phyloP scores from a whole-genome alignment of 2,329 filamentous ascomycete genomes.

The Fusarium illudens region DNA sequence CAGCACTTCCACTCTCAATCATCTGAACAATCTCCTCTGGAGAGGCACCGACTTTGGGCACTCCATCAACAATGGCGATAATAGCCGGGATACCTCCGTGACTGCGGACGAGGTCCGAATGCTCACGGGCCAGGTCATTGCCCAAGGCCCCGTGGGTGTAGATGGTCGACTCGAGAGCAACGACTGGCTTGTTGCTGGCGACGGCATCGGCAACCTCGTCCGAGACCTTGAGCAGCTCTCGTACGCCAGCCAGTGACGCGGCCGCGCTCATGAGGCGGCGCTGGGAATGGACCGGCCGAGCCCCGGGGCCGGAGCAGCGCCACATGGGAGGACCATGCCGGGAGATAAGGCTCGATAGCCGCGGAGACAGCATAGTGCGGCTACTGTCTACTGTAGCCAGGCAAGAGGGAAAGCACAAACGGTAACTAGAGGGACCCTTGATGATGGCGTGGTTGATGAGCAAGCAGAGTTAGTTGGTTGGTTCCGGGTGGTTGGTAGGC shows the following conservation, averaged over 20 bases:
- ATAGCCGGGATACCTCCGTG: slow-evolving; percentile 90
- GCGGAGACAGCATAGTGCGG: slow-evolving; percentile 20
- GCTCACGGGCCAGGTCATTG: slow-evolving; percentile 75
- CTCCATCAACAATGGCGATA: slow-evolving; percentile 84
- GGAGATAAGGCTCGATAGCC: slow-evolving; percentile 32
- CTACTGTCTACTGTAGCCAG: not conserved
- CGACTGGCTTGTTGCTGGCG: slow-evolving; percentile 78
- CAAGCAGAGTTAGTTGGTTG: not conserved
- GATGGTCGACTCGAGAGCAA: slow-evolving; percentile 94
- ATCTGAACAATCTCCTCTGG: slow-evolving; percentile 78
- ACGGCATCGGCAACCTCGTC: slow-evolving; percentile 85
- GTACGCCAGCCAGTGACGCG: slow-evolving; percentile 42
- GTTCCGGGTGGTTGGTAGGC: slow-evolving; percentile 9
- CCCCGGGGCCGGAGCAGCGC: slow-evolving; percentile 24
- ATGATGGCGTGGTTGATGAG: slow-evolving; percentile 1
- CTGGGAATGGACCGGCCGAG: slow-evolving; percentile 25
- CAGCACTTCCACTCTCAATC: slow-evolving; percentile 71
- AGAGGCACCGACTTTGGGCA: slow-evolving; percentile 80
- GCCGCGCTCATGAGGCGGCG: slow-evolving; percentile 35
- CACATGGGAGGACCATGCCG: slow-evolving; percentile 31
- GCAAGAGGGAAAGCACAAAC: not conserved
- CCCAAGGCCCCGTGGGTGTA: slow-evolving; percentile 94
- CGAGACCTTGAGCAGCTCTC: slow-evolving; percentile 71
- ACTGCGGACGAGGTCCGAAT: slow-evolving; percentile 82
- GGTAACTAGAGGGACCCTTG: not conserved